These are phyloP conservation scores for Lindgomyces ingoldianus DNA, from an alignment of 495 filamentous ascomycete genomes.

Conservation along the genomic window DNA sequence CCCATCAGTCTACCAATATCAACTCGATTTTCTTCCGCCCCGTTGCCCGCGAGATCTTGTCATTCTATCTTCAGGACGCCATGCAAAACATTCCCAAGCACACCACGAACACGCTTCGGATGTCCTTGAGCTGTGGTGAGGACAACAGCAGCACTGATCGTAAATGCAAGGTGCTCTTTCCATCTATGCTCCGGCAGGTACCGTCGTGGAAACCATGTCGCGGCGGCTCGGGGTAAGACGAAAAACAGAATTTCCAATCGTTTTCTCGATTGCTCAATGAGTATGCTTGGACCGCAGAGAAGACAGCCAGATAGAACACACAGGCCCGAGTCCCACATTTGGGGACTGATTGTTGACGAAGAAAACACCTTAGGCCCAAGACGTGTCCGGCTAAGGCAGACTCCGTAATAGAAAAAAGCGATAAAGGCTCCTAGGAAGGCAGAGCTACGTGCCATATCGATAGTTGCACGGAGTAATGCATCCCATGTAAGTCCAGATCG, in stretches of 20 bases:
- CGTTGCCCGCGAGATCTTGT: too few relatives aligned
- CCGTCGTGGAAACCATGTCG: conserved; percentile 71
- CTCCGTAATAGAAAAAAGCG: conserved; percentile 80
- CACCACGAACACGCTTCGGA: conserved; percentile 66
- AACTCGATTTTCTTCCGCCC: too few relatives aligned
- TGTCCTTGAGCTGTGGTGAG: conserved; percentile 70
- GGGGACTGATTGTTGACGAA: conserved; percentile 53
- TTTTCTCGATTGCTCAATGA: conserved; percentile 68
- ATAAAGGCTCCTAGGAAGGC: conserved; percentile 83
- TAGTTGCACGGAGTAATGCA: conserved; percentile 52
- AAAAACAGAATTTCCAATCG: conserved; percentile 82
- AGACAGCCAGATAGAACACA: conserved; percentile 76
- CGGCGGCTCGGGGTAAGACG: conserved; percentile 80
- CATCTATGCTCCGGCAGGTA: conserved; percentile 72
- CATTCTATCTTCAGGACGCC: conserved; percentile 22
- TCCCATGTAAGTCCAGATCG: conserved; percentile 44
- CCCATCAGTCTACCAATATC: neutral
- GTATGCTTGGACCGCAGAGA: conserved; percentile 81
- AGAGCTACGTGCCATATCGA: conserved; percentile 70
- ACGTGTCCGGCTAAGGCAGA: conserved; percentile 80
- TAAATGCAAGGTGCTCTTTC: conserved; percentile 74
- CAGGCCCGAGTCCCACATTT: conserved; percentile 67
- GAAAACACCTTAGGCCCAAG: conserved; percentile 71
- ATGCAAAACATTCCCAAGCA: conserved; percentile 60
- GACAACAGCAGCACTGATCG: conserved; percentile 71